Percentiles rank a stretch among this genome's conserved stretches.
phyloP scores from a whole-genome alignment of 225 moss, liverwort and hornwort species.

The Lunularia cruciata region DNA sequence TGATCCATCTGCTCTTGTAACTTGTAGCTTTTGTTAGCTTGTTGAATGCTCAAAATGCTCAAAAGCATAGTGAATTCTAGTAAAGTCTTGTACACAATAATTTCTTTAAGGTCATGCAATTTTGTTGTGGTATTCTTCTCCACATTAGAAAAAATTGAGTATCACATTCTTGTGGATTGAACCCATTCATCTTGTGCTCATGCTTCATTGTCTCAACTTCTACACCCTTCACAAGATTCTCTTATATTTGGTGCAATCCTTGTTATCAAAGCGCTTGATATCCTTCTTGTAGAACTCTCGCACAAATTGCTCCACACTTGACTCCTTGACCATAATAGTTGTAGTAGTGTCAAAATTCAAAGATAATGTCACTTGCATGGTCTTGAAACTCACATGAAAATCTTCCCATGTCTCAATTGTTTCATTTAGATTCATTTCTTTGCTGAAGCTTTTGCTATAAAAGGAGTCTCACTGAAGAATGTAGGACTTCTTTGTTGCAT shows the following conservation, averaged over 20 bases:
- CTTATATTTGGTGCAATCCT: slow-evolving; percentile 33
- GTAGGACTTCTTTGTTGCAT: slow-evolving; percentile 60
- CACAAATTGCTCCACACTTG: slow-evolving; percentile 2
- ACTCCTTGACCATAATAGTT: slow-evolving; percentile 20
- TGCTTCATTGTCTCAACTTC: slow-evolving; percentile 49
- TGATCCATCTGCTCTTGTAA: too few species aligned
- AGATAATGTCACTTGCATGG: slow-evolving; percentile 67
- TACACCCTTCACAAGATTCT: slow-evolving; percentile 57
- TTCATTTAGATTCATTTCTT: slow-evolving; percentile 48
- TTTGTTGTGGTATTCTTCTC: slow-evolving; percentile 16
- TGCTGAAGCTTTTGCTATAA: slow-evolving; percentile 56
- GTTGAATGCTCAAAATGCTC: too few species aligned
- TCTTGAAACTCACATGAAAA: slow-evolving; percentile 77
- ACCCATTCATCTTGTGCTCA: slow-evolving; percentile 63
- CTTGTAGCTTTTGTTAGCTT: too few species aligned
- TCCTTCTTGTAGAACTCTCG: slow-evolving; percentile 20
- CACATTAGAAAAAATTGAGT: slow-evolving; percentile 37
- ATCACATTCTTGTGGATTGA: slow-evolving; percentile 54
- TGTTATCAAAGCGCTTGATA: background rate
- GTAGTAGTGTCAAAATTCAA: slow-evolving; percentile 70
- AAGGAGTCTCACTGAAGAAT: slow-evolving; percentile 73
- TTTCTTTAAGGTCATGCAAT: slow-evolving; percentile 7
- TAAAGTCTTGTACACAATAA: too few species aligned
- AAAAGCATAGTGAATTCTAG: too few species aligned
- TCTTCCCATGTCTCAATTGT: slow-evolving; percentile 82